Evolutionary conservation across 257 asterid species (phyloP).

Genomic region (Cinchona pubescens): DNA sequence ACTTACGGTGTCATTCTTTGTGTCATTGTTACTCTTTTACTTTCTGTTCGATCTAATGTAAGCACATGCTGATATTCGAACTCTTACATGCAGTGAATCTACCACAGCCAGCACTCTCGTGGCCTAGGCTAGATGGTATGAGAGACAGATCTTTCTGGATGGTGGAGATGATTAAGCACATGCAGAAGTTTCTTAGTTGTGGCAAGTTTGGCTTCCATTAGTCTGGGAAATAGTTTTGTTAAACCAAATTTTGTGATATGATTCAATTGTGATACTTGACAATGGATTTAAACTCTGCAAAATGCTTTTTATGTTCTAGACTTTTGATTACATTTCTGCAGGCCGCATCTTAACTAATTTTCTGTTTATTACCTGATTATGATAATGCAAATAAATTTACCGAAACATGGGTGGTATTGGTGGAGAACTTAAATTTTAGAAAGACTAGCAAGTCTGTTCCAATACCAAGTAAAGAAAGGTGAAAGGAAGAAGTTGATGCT

Average conservation of each 20-base stretch:
- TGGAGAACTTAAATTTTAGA: too few relatives aligned
- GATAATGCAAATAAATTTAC: not conserved
- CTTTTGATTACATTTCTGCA: not conserved
- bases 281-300: not conserved
- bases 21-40: too few relatives aligned
- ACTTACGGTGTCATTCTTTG: not conserved
- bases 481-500: too few relatives aligned
- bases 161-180: too few relatives aligned
- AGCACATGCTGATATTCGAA: too few relatives aligned
- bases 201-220: conserved; percentile 5
- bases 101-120: conserved; percentile 90
- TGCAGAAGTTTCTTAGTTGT: not conserved
- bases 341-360: not conserved
- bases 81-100: conserved; percentile 75
- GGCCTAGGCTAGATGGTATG: conserved; percentile 31
- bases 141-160: not conserved
- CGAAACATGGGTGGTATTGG: not conserved
- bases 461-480: too few relatives aligned
- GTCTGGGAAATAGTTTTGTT: conserved; percentile 9
- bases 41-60: too few relatives aligned
- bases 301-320: not conserved
- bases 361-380: not conserved
- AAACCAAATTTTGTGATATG: conserved; percentile 15
- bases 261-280: conserved; percentile 9
- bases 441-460: too few relatives aligned